Evolutionary conservation across 164 flowering plant species (phyloP).

Genomic region (Akebia trifoliata): DNA sequence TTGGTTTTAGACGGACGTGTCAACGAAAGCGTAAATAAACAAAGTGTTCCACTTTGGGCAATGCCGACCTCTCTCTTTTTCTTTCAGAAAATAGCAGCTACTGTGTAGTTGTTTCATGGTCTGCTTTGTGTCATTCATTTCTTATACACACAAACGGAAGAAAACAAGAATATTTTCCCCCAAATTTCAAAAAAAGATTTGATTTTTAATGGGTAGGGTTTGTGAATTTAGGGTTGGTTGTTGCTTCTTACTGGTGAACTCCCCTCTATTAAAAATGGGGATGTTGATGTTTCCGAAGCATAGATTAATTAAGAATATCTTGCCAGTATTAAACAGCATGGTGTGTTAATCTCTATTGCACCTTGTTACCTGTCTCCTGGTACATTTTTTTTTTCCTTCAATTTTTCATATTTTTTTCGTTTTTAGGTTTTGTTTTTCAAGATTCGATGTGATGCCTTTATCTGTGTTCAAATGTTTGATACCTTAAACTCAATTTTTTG

Average conservation of each 20-base stretch:
- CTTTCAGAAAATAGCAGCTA: no score
- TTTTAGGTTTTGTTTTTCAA: no score
- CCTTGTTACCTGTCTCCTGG: constrained; percentile 15
- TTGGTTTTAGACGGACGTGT: constrained; percentile 3
- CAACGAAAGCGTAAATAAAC: constrained; percentile 15
- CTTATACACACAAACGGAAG: no score
- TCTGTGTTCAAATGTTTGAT: no score
- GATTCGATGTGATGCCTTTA: no score
- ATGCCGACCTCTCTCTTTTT: neutral
- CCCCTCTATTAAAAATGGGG: neutral
- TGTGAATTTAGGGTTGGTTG: no score
- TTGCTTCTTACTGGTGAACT: constrained; percentile 16
- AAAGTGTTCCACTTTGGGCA: neutral
- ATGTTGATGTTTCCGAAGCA: constrained; percentile 17
- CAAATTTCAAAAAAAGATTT: no score
- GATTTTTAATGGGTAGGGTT: no score
- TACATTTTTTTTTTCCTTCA: neutral
- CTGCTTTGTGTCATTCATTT: constrained; percentile 11
- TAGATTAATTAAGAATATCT: constrained; percentile 8
- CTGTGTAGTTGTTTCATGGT: neutral
- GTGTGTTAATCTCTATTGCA: neutral
- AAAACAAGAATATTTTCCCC: no score
- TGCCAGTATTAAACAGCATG: constrained; percentile 10
- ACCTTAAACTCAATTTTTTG: no score
- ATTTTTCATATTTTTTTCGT: no score